Evolutionary conservation across 1,284 basidiomycete genomes (phyloP).

Genomic region (Inonotus hispidus): DNA sequence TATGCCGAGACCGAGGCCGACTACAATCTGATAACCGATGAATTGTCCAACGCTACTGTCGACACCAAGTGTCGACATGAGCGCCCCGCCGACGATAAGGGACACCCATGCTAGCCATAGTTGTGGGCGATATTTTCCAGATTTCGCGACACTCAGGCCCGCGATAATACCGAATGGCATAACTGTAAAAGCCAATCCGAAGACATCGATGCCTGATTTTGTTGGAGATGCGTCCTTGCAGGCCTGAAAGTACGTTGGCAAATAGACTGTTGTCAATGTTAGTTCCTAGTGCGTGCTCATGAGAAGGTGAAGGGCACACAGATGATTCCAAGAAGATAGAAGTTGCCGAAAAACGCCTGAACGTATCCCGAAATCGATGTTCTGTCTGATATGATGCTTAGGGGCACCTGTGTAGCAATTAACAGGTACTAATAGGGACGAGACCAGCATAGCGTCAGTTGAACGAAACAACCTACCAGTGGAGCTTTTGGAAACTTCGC

Average conservation of each 20-base stretch:
- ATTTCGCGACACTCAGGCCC: constrained; percentile 27
- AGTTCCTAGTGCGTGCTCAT: not conserved
- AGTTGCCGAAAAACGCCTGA: constrained; percentile 20
- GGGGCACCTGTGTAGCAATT: no score
- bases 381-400: no score
- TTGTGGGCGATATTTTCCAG: constrained; percentile 32
- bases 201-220: constrained; percentile 35
- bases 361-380: constrained; percentile 26
- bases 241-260: constrained; percentile 43
- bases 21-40: constrained; percentile 31
- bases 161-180: constrained; percentile 28
- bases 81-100: constrained; percentile 31
- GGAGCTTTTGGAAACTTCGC: constrained; percentile 22
- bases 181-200: constrained; percentile 31
- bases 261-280: constrained; percentile 23
- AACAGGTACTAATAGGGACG: no score
- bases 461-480: constrained; percentile 18
- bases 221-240: constrained; percentile 38
- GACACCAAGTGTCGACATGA: constrained; percentile 33
- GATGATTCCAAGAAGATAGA: constrained; percentile 21
- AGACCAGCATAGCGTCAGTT: no score
- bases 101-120: constrained; percentile 36
- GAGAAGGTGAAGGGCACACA: constrained; percentile 9
- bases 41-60: constrained; percentile 26
- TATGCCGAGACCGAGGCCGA: constrained; percentile 31